phyloP scores from a whole-genome alignment of 2,329 filamentous ascomycete genomes.

The Alternaria ventricosa region DNA sequence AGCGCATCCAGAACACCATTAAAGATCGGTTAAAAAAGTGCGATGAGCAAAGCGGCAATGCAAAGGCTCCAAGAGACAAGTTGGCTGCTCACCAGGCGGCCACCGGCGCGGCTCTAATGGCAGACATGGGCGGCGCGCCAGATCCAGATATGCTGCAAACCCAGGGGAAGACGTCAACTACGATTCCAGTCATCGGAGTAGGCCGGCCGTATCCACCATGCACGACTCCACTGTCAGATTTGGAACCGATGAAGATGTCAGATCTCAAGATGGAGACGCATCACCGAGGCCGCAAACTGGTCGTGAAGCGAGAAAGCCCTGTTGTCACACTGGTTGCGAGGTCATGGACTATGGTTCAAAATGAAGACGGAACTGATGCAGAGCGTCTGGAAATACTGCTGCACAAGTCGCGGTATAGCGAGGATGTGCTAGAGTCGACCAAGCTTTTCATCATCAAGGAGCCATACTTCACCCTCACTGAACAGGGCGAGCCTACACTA shows the following conservation, averaged over 20 bases:
- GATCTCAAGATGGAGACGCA: slow-evolving; percentile 50
- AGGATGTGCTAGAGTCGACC: slow-evolving; percentile 45
- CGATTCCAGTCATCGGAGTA: slow-evolving; percentile 29
- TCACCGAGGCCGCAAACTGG: slow-evolving; percentile 48
- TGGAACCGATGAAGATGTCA: slow-evolving; percentile 38
- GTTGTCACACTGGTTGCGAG: slow-evolving; percentile 39
- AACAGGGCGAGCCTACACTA: slow-evolving; percentile 53
- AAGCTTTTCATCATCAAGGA: slow-evolving; percentile 60
- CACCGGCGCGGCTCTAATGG: slow-evolving; percentile 40
- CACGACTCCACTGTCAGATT: slow-evolving; percentile 14
- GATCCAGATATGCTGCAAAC: slow-evolving; percentile 27
- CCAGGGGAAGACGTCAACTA: slow-evolving; percentile 21
- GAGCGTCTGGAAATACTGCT: slow-evolving; percentile 37
- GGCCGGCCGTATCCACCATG: slow-evolving; percentile 36
- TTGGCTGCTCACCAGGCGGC: slow-evolving; percentile 31
- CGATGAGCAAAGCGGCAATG: slow-evolving; percentile 21
- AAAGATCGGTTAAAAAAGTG: slow-evolving; percentile 25
- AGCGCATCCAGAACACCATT: slow-evolving; percentile 33
- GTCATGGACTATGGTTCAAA: slow-evolving; percentile 41
- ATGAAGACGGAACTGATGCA: slow-evolving; percentile 48
- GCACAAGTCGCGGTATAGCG: slow-evolving; percentile 33
- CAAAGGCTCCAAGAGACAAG: slow-evolving; percentile 28
- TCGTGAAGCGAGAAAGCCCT: slow-evolving; percentile 42
- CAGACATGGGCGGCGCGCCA: slow-evolving; percentile 37
- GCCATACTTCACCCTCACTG: slow-evolving; percentile 58